Percentiles rank a stretch among this genome's conserved stretches.
Evolutionary conservation across 116 monocot genomes (phyloP).

Genomic region (Trichopus zeylanicus): DNA sequence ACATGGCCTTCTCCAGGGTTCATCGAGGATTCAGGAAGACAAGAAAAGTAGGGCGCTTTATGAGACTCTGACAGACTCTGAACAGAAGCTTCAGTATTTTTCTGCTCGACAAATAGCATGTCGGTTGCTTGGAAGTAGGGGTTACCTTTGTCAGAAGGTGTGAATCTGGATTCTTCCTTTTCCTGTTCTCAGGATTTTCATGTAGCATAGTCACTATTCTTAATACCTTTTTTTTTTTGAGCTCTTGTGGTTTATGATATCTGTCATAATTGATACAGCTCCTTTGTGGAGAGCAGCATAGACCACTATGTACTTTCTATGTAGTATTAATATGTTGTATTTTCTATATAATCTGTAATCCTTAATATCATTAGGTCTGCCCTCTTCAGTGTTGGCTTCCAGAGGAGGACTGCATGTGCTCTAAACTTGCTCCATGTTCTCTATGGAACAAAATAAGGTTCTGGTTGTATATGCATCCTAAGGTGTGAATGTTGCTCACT

Average conservation of each 20-base stretch:
- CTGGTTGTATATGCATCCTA: conserved; percentile 99
- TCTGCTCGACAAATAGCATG: conserved; percentile 85
- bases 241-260: too few relatives aligned
- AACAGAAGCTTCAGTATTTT: conserved; percentile 72
- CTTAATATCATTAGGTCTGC: not conserved
- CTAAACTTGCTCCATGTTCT: conserved; percentile 39
- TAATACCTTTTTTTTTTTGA: too few relatives aligned
- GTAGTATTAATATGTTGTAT: too few relatives aligned
- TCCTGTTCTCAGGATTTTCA: too few relatives aligned
- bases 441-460: conserved; percentile 63
- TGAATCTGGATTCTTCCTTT: too few relatives aligned
- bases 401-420: conserved; percentile 98
- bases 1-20: conserved; percentile 39
- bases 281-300: too few relatives aligned
- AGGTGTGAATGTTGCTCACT: conserved; percentile 34
- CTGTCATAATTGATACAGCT: too few relatives aligned
- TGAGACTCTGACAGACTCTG: conserved; percentile 47
- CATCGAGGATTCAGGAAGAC: conserved; percentile 60
- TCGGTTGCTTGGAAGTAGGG: conserved; percentile 78
- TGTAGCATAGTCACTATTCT: too few relatives aligned
- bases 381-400: conserved; percentile 91
- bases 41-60: conserved; percentile 68
- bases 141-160: conserved; percentile 93
- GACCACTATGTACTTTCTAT: too few relatives aligned
- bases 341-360: not conserved